These are phyloP conservation scores for Cryphonectria japonica DNA, from an alignment of 2,329 filamentous ascomycete genomes.

Conservation along the genomic window DNA sequence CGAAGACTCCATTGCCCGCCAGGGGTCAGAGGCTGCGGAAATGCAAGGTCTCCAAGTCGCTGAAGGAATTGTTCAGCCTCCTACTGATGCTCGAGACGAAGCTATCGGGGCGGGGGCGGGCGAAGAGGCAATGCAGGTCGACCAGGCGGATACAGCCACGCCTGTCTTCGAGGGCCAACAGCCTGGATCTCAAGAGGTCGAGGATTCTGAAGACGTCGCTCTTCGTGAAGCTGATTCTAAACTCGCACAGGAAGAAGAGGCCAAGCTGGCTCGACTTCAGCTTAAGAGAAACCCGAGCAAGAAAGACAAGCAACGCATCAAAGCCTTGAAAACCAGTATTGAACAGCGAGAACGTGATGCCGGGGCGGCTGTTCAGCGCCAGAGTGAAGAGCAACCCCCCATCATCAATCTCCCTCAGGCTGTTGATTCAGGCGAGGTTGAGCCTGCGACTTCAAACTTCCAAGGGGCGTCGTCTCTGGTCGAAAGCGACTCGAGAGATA, in stretches of 20 bases:
- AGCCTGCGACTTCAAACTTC: not conserved
- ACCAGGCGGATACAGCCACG: not conserved
- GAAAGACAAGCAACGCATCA: slow-evolving; percentile 27
- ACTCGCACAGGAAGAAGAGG: slow-evolving; percentile 18
- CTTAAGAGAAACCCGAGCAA: slow-evolving; percentile 26
- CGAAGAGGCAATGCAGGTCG: not conserved
- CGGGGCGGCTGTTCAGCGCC: slow-evolving; percentile 9
- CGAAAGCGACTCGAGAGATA: not conserved
- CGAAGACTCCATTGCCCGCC: slow-evolving; percentile 14
- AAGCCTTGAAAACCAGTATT: slow-evolving; percentile 16
- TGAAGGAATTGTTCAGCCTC: not conserved
- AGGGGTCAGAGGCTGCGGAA: slow-evolving; percentile 15
- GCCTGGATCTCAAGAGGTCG: not conserved
- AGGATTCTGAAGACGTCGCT: slow-evolving; percentile 11
- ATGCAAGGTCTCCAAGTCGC: not conserved
- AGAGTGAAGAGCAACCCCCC: not conserved
- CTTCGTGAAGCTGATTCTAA: slow-evolving; percentile 15
- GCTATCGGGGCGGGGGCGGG: not conserved
- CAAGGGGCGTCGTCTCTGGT: not conserved
- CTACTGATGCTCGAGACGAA: not conserved
- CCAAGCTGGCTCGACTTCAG: slow-evolving; percentile 20
- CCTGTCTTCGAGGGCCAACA: not conserved
- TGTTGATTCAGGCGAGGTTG: not conserved
- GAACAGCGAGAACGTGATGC: slow-evolving; percentile 23
- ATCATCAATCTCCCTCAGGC: not conserved